These are phyloP conservation scores for Mortierella sp. DNA, from an alignment of 371 early-diverging fungal genomes.

Conservation along the genomic window DNA sequence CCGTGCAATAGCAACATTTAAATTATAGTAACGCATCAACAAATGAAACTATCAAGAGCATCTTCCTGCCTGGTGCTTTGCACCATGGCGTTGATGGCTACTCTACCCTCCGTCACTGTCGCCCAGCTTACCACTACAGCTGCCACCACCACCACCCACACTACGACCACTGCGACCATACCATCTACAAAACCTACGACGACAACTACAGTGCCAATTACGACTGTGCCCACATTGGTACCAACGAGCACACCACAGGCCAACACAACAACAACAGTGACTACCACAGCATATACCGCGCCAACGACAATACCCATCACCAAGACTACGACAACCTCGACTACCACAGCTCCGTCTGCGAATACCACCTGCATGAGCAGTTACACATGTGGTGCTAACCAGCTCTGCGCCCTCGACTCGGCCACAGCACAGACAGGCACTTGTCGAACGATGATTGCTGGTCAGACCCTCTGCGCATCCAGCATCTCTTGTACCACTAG, in stretches of 20 bases:
- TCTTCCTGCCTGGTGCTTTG: slow-evolving; percentile 8
- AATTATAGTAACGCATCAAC: not conserved
- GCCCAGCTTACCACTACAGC: slow-evolving; percentile 5
- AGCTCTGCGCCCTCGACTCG: slow-evolving; percentile 21
- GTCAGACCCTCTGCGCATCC: slow-evolving; percentile 6
- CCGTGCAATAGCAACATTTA: not conserved
- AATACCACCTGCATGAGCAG: slow-evolving; percentile 19
- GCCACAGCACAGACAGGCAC: slow-evolving; percentile 8
- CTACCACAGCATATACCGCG: not conserved
- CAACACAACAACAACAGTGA: not conserved
- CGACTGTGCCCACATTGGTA: too few relatives aligned
- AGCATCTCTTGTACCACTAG: slow-evolving; percentile 14
- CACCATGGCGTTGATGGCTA: not conserved
- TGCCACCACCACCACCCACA: not conserved
- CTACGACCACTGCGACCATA: not conserved
- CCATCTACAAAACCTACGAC: not conserved
- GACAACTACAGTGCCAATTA: too few relatives aligned
- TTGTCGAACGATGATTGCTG: slow-evolving; percentile 8
- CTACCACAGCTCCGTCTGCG: not conserved
- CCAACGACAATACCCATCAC: not conserved
- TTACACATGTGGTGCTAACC: slow-evolving; percentile 8
- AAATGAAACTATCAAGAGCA: slow-evolving; percentile 10
- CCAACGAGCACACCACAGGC: not conserved
- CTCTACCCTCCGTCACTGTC: not conserved
- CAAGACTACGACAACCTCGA: not conserved